Percentiles rank a stretch among this genome's conserved stretches.
Evolutionary conservation across 2,329 filamentous ascomycete genomes (phyloP).

Genomic region (Cladorrhinum sp.): DNA sequence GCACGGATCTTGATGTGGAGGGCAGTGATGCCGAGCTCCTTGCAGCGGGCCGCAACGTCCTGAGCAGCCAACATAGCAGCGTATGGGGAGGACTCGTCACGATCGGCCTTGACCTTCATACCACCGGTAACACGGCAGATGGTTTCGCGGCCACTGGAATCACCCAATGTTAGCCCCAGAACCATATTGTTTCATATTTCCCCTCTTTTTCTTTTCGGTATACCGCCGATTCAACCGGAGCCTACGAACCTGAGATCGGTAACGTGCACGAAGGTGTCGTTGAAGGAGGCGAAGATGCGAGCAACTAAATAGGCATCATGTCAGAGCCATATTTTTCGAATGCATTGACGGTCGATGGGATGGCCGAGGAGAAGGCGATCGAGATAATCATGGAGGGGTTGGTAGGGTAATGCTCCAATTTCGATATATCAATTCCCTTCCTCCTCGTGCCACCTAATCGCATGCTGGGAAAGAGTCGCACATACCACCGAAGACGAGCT

Average conservation of each 20-base stretch:
- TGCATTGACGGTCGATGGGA: not conserved
- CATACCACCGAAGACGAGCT: conserved; percentile 84
- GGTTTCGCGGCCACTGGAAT: conserved; percentile 96
- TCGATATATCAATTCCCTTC: conserved; percentile 5
- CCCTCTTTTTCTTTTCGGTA: conserved; percentile 13
- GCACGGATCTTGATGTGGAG: conserved; percentile 99
- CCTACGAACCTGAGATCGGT: conserved; percentile 88
- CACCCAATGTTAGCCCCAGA: conserved; percentile 62
- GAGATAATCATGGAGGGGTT: not conserved
- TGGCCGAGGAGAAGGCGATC: not conserved
- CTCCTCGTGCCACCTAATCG: not conserved
- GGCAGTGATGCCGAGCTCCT: conserved; percentile 74
- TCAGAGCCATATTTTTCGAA: not conserved
- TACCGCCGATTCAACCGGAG: conserved; percentile 20
- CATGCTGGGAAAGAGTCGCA: not conserved
- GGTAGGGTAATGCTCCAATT: not conserved
- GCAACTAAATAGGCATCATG: conserved; percentile 51
- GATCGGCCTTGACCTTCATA: conserved; percentile 99
- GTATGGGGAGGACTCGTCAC: conserved; percentile 99
- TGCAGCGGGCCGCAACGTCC: conserved; percentile 86
- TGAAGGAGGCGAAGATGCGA: conserved; percentile 95
- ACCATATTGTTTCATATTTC: conserved; percentile 15
- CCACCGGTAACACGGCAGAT: conserved; percentile 99
- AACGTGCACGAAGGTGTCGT: conserved; percentile 95
- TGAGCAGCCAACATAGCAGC: conserved; percentile 99